phyloP scores from a whole-genome alignment of 2,329 filamentous ascomycete species.

The Apiospora sp. region DNA sequence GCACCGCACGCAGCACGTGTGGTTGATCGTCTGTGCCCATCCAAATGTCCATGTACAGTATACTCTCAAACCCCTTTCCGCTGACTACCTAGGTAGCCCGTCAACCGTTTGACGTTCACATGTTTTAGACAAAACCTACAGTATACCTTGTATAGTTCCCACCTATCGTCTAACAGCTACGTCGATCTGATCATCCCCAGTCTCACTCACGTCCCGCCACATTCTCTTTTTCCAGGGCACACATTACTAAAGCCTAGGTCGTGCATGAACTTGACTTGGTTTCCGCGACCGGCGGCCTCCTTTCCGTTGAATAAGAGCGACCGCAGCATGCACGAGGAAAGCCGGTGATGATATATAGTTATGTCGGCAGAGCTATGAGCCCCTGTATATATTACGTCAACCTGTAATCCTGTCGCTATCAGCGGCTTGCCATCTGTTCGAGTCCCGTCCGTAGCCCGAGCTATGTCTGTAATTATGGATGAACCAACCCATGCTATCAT shows the following conservation, averaged over 20 bases:
- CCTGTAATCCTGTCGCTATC: neutral
- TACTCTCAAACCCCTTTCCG: neutral
- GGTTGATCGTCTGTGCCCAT: neutral
- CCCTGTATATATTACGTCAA: neutral
- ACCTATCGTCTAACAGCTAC: neutral
- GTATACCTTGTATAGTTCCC: neutral
- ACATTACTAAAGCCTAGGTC: neutral
- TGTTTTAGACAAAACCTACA: neutral
- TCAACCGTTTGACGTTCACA: neutral
- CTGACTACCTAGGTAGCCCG: neutral
- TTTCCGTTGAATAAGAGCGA: neutral
- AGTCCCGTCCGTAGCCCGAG: neutral
- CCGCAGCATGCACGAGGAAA: neutral
- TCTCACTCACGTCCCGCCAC: neutral
- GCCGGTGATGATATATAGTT: neutral
- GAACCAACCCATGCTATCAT: constrained; percentile 11
- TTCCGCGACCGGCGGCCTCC: neutral
- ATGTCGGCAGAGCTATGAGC: too few species aligned
- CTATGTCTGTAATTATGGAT: neutral
- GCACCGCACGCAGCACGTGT: neutral
- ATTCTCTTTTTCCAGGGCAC: too few species aligned
- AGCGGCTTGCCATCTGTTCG: neutral
- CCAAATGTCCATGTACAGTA: neutral
- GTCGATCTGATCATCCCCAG: neutral
- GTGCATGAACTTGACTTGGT: neutral